Base-by-base conservation (phyloP, 352 stramenopile species). In the Phytopythium helicoides region DNA sequence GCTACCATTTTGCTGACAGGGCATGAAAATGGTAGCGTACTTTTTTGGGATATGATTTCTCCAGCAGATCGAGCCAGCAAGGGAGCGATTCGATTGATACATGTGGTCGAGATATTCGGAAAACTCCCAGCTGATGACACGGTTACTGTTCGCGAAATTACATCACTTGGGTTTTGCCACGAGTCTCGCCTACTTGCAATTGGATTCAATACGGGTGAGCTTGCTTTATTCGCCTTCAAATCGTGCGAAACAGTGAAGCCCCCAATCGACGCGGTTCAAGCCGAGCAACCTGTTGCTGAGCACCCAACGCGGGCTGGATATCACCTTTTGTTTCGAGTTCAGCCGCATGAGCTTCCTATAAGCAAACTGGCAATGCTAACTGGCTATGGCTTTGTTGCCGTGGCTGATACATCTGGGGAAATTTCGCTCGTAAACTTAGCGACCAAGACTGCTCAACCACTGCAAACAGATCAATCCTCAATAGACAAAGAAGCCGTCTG, bases 31-130 rank as follows among this genome's bases (percentile, higher is more conserved):
- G 76, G 78, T 5, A 52, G 44, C 25, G 72, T 89, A 19, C 38
- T 81, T 5, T 79, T 93, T 34, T 90, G 82, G 80, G 82, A 89
- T 47, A 45, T 76, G 8, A 52, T 73, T 18, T 47, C 66, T n/a
- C 66, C 76, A 16, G 57, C 64, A 0, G 74, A 93, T 23, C 64
- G 56, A 3, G 25, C 65, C 3, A 89, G 82, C 58, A 80, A 73
- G 26, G 82, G 82, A 22, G 52, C 60, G 5, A 54, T 92, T 8
- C 65, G 69, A 21, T 62, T 89, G 21, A 56, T 93, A 21, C 72
- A 89, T 60, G 63, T 76, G 9, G 38, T 88, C 1, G 58, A 86
- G 54, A 59, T 76, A 14, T 23, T 33, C 2, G 28, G 38, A 16
- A 44, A 15, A 6, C 19, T 52, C 19, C 3, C 47, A 21, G n/a